phyloP scores from a whole-genome alignment of 345 rosid species.

The Hevea brasiliensis region DNA sequence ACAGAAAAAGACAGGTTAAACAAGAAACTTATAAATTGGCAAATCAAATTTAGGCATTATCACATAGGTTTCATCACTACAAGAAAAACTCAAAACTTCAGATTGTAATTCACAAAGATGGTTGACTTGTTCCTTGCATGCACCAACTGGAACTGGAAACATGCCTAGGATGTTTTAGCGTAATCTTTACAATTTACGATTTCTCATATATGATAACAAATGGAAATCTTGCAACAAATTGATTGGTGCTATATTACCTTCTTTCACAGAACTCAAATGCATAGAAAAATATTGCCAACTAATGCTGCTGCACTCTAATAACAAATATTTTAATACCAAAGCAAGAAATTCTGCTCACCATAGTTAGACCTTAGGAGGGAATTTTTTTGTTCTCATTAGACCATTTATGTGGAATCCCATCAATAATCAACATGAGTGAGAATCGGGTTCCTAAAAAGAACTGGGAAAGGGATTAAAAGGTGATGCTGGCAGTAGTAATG shows the following conservation, averaged over 20 bases:
- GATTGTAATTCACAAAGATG: neutral
- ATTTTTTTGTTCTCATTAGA: too few relatives aligned
- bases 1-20: conserved; percentile 1
- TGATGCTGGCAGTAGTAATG: neutral
- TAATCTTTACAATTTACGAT: neutral
- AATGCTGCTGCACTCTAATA: neutral
- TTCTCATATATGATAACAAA: neutral
- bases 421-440: too few relatives aligned
- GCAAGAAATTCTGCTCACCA: neutral
- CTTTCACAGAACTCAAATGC: neutral
- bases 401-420: neutral
- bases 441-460: too few relatives aligned
- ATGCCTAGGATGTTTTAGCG: neutral
- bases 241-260: neutral
- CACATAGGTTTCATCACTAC: neutral
- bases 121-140: neutral
- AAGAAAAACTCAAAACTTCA: neutral
- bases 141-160: neutral
- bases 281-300: neutral
- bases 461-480: neutral
- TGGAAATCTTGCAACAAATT: neutral
- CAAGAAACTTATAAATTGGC: neutral
- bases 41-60: neutral
- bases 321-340: neutral
- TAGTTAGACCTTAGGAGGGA: too few relatives aligned